These are phyloP conservation scores for Pichia heedii DNA, from an alignment of 805 yeast species.

Conservation along the genomic window DNA sequence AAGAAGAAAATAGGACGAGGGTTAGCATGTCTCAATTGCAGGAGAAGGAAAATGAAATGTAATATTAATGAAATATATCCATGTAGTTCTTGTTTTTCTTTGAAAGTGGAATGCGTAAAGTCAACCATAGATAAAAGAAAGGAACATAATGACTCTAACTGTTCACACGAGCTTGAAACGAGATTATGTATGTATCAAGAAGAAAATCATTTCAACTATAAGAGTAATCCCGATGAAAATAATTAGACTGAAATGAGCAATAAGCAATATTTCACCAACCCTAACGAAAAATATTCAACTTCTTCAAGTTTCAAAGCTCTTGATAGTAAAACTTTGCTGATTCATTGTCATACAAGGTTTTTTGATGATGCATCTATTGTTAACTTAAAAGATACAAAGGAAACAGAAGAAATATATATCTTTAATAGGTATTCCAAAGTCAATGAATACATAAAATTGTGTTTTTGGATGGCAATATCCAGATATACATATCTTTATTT, in stretches of 20 bases:
- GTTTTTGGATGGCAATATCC: constrained; percentile 59
- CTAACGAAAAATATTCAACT: constrained; percentile 18
- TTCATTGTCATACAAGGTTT: constrained; percentile 3
- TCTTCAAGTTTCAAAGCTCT: background rate
- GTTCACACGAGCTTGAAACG: constrained; percentile 1
- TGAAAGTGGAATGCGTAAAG: constrained; percentile 9
- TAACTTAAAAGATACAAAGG: background rate
- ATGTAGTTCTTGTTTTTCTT: constrained; percentile 14
- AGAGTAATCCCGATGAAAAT: too few relatives aligned
- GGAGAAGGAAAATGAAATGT: constrained; percentile 17
- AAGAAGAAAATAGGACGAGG: background rate
- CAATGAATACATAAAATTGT: constrained; percentile 16
- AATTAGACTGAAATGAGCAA: too few relatives aligned
- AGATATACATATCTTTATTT: constrained; percentile 51
- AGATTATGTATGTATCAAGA: constrained; percentile 8
- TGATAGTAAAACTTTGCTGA: background rate
- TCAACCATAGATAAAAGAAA: constrained; percentile 13
- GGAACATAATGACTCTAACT: constrained; percentile 6
- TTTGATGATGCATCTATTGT: constrained; percentile 3
- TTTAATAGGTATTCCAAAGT: constrained; percentile 26
- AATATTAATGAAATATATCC: constrained; percentile 10
- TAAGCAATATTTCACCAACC: constrained; percentile 24
- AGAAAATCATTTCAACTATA: background rate
- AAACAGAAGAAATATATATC: constrained; percentile 13
- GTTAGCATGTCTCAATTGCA: constrained; percentile 16